These are phyloP conservation scores for Suillus brevipes DNA, from an alignment of 768 basidiomycete species.

Conservation along the genomic window DNA sequence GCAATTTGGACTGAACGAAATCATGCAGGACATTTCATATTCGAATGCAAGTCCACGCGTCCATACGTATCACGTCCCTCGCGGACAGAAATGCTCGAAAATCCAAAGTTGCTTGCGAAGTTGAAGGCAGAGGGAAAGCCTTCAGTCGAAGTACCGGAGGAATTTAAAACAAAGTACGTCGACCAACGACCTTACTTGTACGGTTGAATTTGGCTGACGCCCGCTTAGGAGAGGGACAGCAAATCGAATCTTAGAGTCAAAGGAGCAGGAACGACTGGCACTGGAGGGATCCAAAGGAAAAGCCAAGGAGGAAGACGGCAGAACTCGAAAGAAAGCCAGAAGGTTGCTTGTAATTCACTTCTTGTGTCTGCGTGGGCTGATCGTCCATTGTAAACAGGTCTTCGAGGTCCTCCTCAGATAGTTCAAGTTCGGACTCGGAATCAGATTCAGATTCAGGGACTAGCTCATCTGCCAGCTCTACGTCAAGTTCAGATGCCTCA, in stretches of 20 bases:
- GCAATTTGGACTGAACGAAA: not conserved
- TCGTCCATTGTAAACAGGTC: not conserved
- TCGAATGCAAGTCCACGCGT: slow-evolving; percentile 78
- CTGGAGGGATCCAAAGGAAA: slow-evolving; percentile 32
- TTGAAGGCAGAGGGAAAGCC: slow-evolving; percentile 71
- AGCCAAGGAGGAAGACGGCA: slow-evolving; percentile 27
- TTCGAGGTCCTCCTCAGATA: slow-evolving; percentile 49
- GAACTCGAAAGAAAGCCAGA: slow-evolving; percentile 36
- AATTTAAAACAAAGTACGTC: slow-evolving; percentile 80
- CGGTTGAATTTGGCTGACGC: slow-evolving; percentile 2
- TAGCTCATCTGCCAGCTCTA: slow-evolving; percentile 17
- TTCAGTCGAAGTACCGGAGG: slow-evolving; percentile 83
- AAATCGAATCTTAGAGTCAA: slow-evolving; percentile 78
- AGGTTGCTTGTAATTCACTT: slow-evolving; percentile 39
- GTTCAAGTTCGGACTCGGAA: slow-evolving; percentile 31
- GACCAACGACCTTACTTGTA: not conserved
- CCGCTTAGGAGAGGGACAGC: slow-evolving; percentile 70
- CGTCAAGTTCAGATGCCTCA: slow-evolving; percentile 40
- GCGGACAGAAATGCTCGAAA: slow-evolving; percentile 82
- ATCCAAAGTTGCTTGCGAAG: slow-evolving; percentile 67
- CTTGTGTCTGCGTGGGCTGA: not conserved
- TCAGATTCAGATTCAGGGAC: slow-evolving; percentile 37
- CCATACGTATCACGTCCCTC: slow-evolving; percentile 91
- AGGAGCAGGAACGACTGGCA: slow-evolving; percentile 68
- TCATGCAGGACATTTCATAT: slow-evolving; percentile 80